Base-by-base conservation (phyloP, 148 eudicot genomes). In the Bassia scoparia region DNA sequence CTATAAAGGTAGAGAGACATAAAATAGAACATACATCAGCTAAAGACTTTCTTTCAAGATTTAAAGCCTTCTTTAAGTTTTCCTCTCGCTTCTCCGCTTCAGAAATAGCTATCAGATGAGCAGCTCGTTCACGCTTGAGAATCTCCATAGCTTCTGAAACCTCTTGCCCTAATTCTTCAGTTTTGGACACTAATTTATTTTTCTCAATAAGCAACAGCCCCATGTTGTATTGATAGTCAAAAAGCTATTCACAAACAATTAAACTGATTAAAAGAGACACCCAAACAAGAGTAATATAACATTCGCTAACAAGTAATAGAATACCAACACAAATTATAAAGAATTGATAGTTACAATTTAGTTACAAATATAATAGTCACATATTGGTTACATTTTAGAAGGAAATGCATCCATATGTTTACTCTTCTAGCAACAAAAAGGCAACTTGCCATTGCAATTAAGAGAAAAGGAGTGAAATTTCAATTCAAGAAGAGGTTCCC, bases 161-260 rank as follows among this genome's bases (percentile, higher is more conserved):
- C 63, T 85, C 86, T 76, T 85, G 89, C 31, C 70, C 81, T 55
- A 90, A 67, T 62, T 90, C 88, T 69, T 84, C 94, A 76, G 77
- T 70, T 61, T 84, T 87, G 33, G 80, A 74, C 69, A 54, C 77
- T 85, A 89, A 83, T 71, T 86, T 78, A 46, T 90, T 78, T 70
- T 89, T 96, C 82, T 96, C 94, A 30, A 96, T 81, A 68, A 96
- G 83, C 20, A 96, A 82, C 67, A 92, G 82, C 20, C 97, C 99
- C 99, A 96, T 92, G 79, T 79, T 87, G 84, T 92, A 72, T 66
- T 96, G 99, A 69, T 92, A 90, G 76, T 92, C 97, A 66, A 78
- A 82, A 46, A 96, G 92, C 99, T 92, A 84, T 65, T 65, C 58
- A 41, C 20, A 73, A 44, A 70, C 3, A 73, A 46, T 71, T 58